phyloP scores from a whole-genome alignment of 2,329 filamentous ascomycete genomes.

The Fusarium sp. region DNA sequence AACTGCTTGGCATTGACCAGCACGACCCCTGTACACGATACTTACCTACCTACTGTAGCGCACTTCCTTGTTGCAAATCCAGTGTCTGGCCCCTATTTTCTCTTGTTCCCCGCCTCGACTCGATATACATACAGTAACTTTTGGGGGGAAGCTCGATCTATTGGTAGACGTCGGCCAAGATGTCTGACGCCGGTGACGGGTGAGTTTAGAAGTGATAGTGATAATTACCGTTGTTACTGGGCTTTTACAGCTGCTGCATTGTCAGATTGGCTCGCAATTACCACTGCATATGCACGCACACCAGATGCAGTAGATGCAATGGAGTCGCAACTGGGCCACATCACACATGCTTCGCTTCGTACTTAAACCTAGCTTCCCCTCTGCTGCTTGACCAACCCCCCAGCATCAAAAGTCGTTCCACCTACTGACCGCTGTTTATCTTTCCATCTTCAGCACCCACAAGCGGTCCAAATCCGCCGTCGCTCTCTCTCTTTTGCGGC shows the following conservation, averaged over 20 bases:
- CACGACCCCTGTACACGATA: conserved; percentile 13
- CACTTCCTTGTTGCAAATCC: conserved; percentile 23
- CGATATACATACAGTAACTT: not conserved
- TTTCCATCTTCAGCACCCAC: conserved; percentile 47
- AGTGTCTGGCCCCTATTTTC: conserved; percentile 30
- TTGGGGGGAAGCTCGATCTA: not conserved
- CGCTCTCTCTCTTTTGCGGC: conserved; percentile 63
- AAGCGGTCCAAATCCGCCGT: conserved; percentile 64
- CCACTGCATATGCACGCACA: conserved; percentile 24
- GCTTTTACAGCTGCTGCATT: not conserved
- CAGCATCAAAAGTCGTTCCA: conserved; percentile 40
- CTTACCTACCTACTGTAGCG: conserved; percentile 1
- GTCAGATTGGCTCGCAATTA: conserved; percentile 18
- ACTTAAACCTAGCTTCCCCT: conserved; percentile 31
- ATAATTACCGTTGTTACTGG: not conserved
- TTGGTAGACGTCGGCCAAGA: conserved; percentile 29
- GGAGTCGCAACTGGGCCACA: conserved; percentile 33
- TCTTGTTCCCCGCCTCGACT: conserved; percentile 24
- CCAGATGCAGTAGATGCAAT: conserved; percentile 3
- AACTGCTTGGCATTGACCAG: conserved; percentile 15
- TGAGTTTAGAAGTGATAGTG: conserved; percentile 21
- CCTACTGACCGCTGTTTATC: conserved; percentile 44
- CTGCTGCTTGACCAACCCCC: conserved; percentile 22
- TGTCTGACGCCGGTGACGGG: conserved; percentile 42
- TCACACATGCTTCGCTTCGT: conserved; percentile 24